Evolutionary conservation across 2,329 filamentous ascomycete species (phyloP).

Genomic region (Penicillium brevicompactum): DNA sequence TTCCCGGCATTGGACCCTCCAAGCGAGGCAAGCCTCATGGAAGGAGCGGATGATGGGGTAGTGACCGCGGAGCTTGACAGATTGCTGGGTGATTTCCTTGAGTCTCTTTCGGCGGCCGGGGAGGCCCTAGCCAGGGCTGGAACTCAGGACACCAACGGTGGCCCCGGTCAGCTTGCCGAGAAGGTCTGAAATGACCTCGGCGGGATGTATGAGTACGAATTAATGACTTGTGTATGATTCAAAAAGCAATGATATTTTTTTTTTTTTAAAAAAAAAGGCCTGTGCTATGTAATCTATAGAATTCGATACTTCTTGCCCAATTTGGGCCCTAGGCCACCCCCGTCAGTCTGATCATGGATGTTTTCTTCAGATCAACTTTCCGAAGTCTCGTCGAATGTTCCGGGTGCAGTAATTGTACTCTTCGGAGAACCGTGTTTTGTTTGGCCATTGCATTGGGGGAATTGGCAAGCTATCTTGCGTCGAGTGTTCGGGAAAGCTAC

Average conservation of each 20-base stretch:
- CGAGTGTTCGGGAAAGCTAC: no score
- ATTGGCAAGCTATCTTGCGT: no score
- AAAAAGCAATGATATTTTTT: neutral
- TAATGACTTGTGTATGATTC: neutral
- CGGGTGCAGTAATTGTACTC: no score
- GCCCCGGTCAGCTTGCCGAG: slow-evolving; percentile 14
- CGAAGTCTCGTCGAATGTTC: no score
- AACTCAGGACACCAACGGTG: slow-evolving; percentile 16
- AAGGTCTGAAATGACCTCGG: slow-evolving; percentile 6
- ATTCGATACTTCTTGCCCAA: no score
- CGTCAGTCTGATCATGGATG: no score
- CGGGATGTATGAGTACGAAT: neutral
- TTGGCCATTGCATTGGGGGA: no score
- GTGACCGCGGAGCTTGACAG: slow-evolving; percentile 45
- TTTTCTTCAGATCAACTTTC: no score
- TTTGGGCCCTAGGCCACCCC: no score
- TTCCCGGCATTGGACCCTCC: slow-evolving; percentile 45
- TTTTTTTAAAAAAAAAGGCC: no score
- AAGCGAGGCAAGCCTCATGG: slow-evolving; percentile 40
- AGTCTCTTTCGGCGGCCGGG: slow-evolving; percentile 40
- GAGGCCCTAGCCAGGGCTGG: slow-evolving; percentile 31
- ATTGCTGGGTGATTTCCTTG: slow-evolving; percentile 43
- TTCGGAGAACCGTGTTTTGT: no score
- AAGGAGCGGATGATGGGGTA: slow-evolving; percentile 38
- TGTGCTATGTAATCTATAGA: no score